phyloP scores from a whole-genome alignment of 1,284 basidiomycete genomes.

The Rhizopogon parksii region DNA sequence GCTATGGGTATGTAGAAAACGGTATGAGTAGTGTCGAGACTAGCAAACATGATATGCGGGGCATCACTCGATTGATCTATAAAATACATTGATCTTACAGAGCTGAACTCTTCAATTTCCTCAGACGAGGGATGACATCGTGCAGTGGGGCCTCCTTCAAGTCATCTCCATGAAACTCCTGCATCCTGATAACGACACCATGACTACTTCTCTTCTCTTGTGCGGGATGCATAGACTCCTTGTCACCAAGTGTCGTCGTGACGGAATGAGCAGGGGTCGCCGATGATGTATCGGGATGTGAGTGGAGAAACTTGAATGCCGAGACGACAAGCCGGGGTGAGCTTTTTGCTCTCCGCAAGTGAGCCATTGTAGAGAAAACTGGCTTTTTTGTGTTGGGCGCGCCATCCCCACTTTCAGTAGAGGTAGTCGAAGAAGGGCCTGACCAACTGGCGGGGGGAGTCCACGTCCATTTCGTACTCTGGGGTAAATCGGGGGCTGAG shows the following conservation, averaged over 20 bases:
- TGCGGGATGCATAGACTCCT: neutral
- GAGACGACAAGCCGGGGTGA: neutral
- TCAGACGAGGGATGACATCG: constrained; percentile 25
- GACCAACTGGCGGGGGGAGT: constrained; percentile 18
- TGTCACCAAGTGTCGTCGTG: neutral
- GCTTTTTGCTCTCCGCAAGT: neutral
- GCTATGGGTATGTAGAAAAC: neutral
- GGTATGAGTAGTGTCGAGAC: neutral
- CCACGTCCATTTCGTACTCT: constrained; percentile 12
- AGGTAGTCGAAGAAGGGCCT: constrained; percentile 10
- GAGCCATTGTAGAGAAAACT: neutral
- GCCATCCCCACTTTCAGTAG: neutral
- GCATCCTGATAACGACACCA: constrained; percentile 13
- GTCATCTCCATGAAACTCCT: constrained; percentile 8
- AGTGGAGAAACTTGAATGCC: neutral
- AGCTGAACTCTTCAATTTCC: constrained; percentile 15
- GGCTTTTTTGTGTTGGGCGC: neutral
- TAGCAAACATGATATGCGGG: neutral
- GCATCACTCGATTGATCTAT: neutral
- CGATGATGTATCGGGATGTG: neutral
- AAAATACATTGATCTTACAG: neutral
- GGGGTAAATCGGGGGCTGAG: neutral
- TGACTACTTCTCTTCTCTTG: neutral
- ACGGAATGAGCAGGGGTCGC: constrained; percentile 1
- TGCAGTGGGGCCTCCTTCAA: constrained; percentile 21